phyloP scores from a whole-genome alignment of 1,284 basidiomycete species.

The Irpex sp. region DNA sequence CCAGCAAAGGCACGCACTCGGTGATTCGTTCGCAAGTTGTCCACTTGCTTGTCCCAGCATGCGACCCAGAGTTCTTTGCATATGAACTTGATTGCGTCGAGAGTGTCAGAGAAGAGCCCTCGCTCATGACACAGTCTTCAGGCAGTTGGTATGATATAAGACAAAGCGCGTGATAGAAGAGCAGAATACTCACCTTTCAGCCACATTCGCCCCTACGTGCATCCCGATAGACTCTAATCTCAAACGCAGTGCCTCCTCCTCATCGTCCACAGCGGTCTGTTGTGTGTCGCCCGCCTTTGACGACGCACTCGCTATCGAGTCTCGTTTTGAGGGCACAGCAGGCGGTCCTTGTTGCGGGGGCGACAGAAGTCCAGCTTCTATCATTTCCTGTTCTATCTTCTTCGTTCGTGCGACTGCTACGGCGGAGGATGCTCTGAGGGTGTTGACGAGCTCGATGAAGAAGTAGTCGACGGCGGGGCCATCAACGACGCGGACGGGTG shows the following conservation, averaged over 20 bases:
- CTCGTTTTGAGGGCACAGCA: constrained; percentile 36
- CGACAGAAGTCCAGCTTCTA: constrained; percentile 63
- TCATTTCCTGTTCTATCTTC: constrained; percentile 69
- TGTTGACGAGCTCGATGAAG: constrained; percentile 72
- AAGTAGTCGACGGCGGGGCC: constrained; percentile 79
- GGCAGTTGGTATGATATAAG: background rate
- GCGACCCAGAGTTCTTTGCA: constrained; percentile 93
- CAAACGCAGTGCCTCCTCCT: constrained; percentile 64
- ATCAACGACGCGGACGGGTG: constrained; percentile 60
- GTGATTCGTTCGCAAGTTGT: constrained; percentile 93
- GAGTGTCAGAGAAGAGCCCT: constrained; percentile 72
- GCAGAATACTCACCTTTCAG: constrained; percentile 61
- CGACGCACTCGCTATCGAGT: constrained; percentile 44
- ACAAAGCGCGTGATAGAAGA: background rate
- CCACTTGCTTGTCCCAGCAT: constrained; percentile 91
- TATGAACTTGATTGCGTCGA: constrained; percentile 92
- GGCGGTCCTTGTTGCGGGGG: constrained; percentile 34
- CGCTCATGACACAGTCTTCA: constrained; percentile 70
- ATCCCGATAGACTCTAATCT: constrained; percentile 80
- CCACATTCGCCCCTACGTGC: constrained; percentile 83
- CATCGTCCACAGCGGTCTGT: constrained; percentile 45
- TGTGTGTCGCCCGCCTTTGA: constrained; percentile 25
- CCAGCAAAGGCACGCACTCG: constrained; percentile 43
- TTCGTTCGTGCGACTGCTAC: constrained; percentile 62
- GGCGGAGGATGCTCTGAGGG: constrained; percentile 64